Base-by-base conservation (phyloP, 2,329 filamentous ascomycete genomes). In the Penicillium verrucosum region DNA sequence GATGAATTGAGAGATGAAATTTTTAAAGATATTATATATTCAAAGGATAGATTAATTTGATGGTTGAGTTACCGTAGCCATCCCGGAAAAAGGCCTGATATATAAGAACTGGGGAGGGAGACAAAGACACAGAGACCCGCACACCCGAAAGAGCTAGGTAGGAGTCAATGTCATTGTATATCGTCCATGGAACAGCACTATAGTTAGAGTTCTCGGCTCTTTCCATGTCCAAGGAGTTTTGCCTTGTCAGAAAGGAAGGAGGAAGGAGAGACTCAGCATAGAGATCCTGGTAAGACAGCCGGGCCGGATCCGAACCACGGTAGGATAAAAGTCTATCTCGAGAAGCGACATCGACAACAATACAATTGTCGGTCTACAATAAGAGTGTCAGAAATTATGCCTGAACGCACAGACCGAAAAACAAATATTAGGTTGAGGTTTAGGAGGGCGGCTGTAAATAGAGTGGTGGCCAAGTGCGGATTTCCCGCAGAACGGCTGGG, bases 291-390 rank as follows among this genome's bases (percentile, higher is more conserved):
- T 48, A 42, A 40, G 25, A 40, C 34, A 16, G 21, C n/a, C 21
- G 45, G 30, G 36, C 40, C 32, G 53, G 41, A 43, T 34, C 47
- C n/a, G 53, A 51, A 51, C 52, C 52, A 55, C 30, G 45, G 52
- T 51, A 55, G 12, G 9, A 21, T 12, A 11, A 36, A 50, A 29
- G 4, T 12, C 18, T 27, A 21, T n/a, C 32, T 30, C 11, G 25
- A n/a, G 18, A 54, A 48, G 43, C 43, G 48, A 48, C 43, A 21
- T 48, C 14, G 32, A 51, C n/a, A 9, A 53, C 41, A 52, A 52
- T 40, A 14, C 1, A n/a, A 47, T 47, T 53, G 34, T 44, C 3
- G 37, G 21, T 10, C 7, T 32, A 5, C 18, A 18, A n/a, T 16
- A 25, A 32, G 34, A 40, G 27, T 6, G 27, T 16, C 18, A 27